Conservation (phyloP, 73 alveolate genomes). For the Breviolum minutum region DNA sequence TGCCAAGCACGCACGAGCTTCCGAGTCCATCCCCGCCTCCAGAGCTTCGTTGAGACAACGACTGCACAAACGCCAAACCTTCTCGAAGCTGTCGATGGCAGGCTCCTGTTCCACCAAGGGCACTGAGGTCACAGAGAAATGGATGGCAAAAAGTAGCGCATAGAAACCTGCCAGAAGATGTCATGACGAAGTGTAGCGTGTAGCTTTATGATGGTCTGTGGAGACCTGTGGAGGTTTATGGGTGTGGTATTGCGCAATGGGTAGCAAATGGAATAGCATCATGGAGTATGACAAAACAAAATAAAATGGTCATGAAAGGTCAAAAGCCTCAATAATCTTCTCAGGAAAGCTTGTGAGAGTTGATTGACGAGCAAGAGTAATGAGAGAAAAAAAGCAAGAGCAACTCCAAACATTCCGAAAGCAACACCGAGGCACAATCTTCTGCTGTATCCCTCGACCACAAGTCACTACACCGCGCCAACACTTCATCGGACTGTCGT, state of each 20-base stretch:
- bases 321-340: no score
- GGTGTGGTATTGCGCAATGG: no score
- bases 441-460: conserved; percentile 81
- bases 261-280: no score
- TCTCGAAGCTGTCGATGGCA: conserved; percentile 21
- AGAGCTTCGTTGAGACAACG: conserved; percentile 44
- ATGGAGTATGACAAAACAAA: no score
- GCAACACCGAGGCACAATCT: not conserved
- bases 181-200: not conserved
- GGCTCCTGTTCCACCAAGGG: conserved; percentile 90
- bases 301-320: no score
- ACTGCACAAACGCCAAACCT: conserved; percentile 51
- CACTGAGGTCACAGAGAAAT: conserved; percentile 41
- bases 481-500: not conserved
- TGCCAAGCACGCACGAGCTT: conserved; percentile 85
- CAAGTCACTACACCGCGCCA: conserved; percentile 24
- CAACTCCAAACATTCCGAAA: no score
- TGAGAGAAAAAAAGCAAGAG: no score
- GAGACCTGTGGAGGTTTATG: no score
- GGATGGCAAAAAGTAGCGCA: conserved; percentile 75
- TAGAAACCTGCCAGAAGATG: conserved; percentile 11
- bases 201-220: no score
- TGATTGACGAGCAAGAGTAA: no score
- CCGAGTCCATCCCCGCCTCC: conserved; percentile 65
- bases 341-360: no score